Base-by-base conservation (phyloP, 805 yeast genomes). In the Metschnikowia picachoensis region DNA sequence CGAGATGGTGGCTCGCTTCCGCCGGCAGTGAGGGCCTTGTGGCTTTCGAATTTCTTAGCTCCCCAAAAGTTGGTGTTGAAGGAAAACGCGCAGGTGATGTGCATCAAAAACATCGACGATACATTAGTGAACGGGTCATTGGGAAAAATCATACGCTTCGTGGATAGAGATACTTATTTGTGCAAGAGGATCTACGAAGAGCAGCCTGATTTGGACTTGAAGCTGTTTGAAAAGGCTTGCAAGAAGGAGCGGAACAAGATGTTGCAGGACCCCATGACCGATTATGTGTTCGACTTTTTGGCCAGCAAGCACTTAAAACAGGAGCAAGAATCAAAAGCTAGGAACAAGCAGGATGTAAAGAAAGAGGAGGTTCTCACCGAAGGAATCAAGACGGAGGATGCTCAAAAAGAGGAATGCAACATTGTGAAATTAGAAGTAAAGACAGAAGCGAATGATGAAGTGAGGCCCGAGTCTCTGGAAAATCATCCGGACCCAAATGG, bases 61-160 rank as follows among this genome's bases (percentile, higher is more conserved):
- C 59, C 59, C 4, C 27, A 44, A 11, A 49, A 44, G 33, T 44
- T 55, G 25, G 43, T 49, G 30, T 67, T 94, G 52, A 92, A 91
- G 62, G 82, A 79, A 44, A 89, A 88, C 32, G 95, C 97, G 0
- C 99, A 94, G 64, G 97, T 94, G 13, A 91, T 94, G 97, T 82
- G 88, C 75, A 67, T 94, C 53, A 88, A 87, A 57, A 94, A 94
- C 61, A 44, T 48, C 8, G 74, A 78, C 28, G 91, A 87, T 52
- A 85, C 80, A 9, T 69, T 94, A 33, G 98, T 94, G 35, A 94
- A 94, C 66, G 99, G 99, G 3, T 80, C 97, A 0, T 70, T 92
- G 33, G 99, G 99, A 0, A 79, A 74, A 33, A 84, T 94, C 1
- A 55, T 80, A 8, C 81, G 76, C 14, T 83, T 85, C 52, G 65